Percentiles rank a stretch among this genome's conserved stretches.
Evolutionary conservation across 331 rosid species (phyloP).

Genomic region (Arachis monticola): DNA sequence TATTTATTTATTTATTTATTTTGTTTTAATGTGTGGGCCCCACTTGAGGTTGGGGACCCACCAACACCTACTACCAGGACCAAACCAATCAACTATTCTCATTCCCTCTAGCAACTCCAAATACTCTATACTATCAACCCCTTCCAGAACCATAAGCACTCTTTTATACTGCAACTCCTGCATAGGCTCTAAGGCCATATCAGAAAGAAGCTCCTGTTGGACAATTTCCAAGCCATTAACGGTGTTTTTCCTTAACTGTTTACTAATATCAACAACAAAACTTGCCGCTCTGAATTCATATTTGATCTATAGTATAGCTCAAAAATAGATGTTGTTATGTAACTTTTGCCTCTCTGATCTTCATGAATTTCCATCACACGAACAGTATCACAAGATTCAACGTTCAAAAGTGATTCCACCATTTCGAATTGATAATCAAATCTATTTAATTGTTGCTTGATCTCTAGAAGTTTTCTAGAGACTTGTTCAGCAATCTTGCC

Average conservation of each 20-base stretch:
- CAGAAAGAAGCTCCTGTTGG: too few species aligned
- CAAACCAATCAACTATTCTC: background rate
- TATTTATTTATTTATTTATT: too few species aligned
- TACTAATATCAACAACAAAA: constrained; percentile 4
- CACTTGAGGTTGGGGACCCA: too few species aligned
- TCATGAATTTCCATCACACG: background rate
- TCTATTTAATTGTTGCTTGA: background rate
- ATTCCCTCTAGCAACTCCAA: background rate
- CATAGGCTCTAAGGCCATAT: too few species aligned
- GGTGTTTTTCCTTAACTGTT: background rate
- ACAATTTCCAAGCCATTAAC: too few species aligned
- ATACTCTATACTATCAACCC: background rate
- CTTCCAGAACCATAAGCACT: constrained; percentile 28
- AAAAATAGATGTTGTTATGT: background rate
- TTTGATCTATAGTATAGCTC: background rate
- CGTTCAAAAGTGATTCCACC: background rate
- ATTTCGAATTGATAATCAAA: background rate
- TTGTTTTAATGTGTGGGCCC: too few species aligned
- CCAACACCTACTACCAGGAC: constrained; percentile 1
- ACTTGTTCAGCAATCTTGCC: background rate
- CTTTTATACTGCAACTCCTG: background rate
- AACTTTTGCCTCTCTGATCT: background rate
- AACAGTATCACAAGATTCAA: background rate
- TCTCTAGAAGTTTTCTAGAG: background rate
- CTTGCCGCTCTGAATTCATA: background rate